These are phyloP conservation scores for Oligophagozyma castellii DNA, from an alignment of 1,139 yeast species.

Conservation along the genomic window DNA sequence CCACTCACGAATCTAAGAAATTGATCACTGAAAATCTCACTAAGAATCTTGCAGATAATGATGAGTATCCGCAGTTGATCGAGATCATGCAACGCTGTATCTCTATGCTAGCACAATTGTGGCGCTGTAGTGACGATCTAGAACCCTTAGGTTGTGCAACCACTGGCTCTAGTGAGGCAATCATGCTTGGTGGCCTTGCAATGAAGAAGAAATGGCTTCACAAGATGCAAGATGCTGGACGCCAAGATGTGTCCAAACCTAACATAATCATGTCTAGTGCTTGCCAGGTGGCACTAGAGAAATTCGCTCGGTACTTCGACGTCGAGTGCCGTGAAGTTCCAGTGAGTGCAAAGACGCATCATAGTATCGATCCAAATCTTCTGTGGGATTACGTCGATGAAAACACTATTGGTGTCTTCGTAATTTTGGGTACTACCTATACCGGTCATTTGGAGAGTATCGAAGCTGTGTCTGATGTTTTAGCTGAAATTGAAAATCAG, in stretches of 20 bases:
- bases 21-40: conserved; percentile 58
- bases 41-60: conserved; percentile 84
- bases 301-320: conserved; percentile 86
- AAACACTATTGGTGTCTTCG: conserved; percentile 86
- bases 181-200: conserved; percentile 86
- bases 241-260: conserved; percentile 46
- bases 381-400: conserved; percentile 63
- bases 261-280: conserved; percentile 90
- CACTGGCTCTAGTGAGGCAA: conserved; percentile 89
- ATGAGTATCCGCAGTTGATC: conserved; percentile 80
- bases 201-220: conserved; percentile 83
- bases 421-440: conserved; percentile 80
- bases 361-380: conserved; percentile 46
- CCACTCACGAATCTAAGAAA: conserved; percentile 37
- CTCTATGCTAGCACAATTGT: conserved; percentile 60
- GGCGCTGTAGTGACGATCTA: conserved; percentile 45
- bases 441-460: conserved; percentile 89
- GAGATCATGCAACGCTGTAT: conserved; percentile 74
- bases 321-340: conserved; percentile 73
- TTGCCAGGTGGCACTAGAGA: conserved; percentile 89
- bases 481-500: conserved; percentile 49
- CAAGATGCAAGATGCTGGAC: conserved; percentile 42
- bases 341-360: conserved; percentile 44
- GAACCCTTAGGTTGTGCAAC: conserved; percentile 76
- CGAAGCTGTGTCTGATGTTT: conserved; percentile 38